Base-by-base conservation (phyloP, 306 rosid genomes). In the Gastrolobium villosum region DNA sequence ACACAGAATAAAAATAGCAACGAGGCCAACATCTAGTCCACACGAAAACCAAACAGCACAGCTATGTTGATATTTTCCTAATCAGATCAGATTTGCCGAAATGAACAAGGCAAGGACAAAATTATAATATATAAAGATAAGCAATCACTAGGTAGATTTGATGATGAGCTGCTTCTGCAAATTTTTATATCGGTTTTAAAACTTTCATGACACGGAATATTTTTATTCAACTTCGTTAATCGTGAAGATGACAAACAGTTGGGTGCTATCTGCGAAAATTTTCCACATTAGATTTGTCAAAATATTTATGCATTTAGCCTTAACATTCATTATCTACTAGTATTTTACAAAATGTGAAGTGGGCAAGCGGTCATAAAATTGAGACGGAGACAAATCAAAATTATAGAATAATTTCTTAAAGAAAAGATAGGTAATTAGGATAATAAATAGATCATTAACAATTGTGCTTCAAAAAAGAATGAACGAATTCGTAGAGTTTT, bases 221-320 rank as follows among this genome's bases (percentile, higher is more conserved):
- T 37, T 36, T 50, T 6, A 26, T 49, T 32, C 57, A 10, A 49
- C 56, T 39, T 54, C 5, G 14, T 72, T 37, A 26, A 39, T 64
- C 30, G 28, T 36, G 11, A 55, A 65, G 6, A 44, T 54, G 46
- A 54, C 14, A 31, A 55, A 31, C 37, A 66, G 34, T 41, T 65
- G 34, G 20, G 31, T 14, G 31, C 20, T 65, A 34, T 32, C 15
- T 13, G 43, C 11, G 1, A 60, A 6, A 57, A 5, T 1, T 7
- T 37, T 70, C 65, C 72, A 79, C 78, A 71, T 50, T 48, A 40
- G 72, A 78, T 55, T 62, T 79, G 78, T 62, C 73, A 50, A 72
- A 39, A 48, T 60, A 49, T 60, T 35, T 60, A 49, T 65, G 53
- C n/a, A 20, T 5, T 26, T 14, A 40, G 77, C 55, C 32, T 56